Evolutionary conservation across 768 basidiomycete species (phyloP), one percentile per base, ranked within the genome.

Genomic region (Russula compacta): DNA sequence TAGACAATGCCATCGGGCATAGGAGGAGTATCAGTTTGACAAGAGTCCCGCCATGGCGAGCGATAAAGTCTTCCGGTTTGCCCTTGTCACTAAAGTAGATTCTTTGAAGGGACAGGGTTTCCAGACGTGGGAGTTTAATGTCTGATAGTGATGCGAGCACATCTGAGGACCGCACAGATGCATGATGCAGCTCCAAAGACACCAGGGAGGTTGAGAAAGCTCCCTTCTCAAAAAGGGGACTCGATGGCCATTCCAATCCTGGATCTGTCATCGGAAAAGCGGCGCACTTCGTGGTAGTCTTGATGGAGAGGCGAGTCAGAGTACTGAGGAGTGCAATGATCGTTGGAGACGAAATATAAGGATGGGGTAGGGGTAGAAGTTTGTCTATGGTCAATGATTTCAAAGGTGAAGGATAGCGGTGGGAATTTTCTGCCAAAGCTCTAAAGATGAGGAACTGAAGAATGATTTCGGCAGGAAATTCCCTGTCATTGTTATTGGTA

Each of bases 401-500:
- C 3, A 54, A 60, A 35, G 46, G 47, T 1, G 21, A 40, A 49
- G 39, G 10, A 55, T 24, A 49, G 7, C 35, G 17, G 1, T 1
- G n/a, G 11, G 6, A 1, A 12, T 1, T 24, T 32, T 60, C 59
- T 24, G 39, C 39, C 19, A 60, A 47, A 19, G 59, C 59, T 9
- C 39, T 60, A 24, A 60, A 49, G 33, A 55, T 55, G 33, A 60
- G 52, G 3, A 60, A 54, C 39, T 60, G 59, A 50, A 60, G 59
- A 21, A 60, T 17, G 33, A 55, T 6, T 12, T 55, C 46, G 47
- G 53, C n/a, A 6, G 53, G 59, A 10, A 33, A 39, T 7, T 38
- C 3, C 3, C 7, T 40, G n/a, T 39, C 39, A 38, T 3, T 6
- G 12, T 8, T 4, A 15, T 32, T 10, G 29, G 3, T 32, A 14